A percentile compares a stretch with the other conserved stretches of the same genome.
phyloP scores from a whole-genome alignment of 148 eudicot genomes.

The Amaranthus cruentus region DNA sequence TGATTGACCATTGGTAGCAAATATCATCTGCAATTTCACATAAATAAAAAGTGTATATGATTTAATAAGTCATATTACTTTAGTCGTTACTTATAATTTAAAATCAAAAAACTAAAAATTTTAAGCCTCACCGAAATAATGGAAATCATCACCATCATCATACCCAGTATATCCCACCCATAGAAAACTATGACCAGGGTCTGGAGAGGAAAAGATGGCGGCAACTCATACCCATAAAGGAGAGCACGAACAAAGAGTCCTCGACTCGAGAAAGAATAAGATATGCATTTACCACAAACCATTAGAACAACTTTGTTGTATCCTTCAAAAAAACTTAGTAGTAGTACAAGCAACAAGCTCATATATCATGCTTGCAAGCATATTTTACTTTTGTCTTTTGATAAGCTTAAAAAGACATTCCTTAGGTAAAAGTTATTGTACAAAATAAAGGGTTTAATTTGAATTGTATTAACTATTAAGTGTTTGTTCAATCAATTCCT shows the following conservation, averaged over 20 bases:
- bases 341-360: background rate
- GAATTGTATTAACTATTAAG: constrained; percentile 1
- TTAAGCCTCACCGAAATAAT: background rate
- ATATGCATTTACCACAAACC: constrained; percentile 6
- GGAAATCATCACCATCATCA: too few relatives aligned
- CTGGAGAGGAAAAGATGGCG: too few relatives aligned
- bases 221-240: too few relatives aligned
- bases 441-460: background rate
- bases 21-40: too few relatives aligned
- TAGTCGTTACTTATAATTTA: too few relatives aligned
- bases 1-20: too few relatives aligned
- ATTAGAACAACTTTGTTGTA: background rate
- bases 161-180: too few relatives aligned
- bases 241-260: too few relatives aligned
- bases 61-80: too few relatives aligned
- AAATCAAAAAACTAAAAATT: background rate
- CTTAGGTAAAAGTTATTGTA: background rate
- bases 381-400: constrained; percentile 14
- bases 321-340: background rate
- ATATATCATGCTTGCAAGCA: constrained; percentile 12
- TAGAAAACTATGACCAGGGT: too few relatives aligned
- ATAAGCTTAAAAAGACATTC: background rate
- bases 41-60: too few relatives aligned
- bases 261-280: background rate
- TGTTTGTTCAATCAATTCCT: constrained; percentile 8